Conservation (phyloP, 2,329 filamentous ascomycete species). For the Podosphaera fusca region DNA sequence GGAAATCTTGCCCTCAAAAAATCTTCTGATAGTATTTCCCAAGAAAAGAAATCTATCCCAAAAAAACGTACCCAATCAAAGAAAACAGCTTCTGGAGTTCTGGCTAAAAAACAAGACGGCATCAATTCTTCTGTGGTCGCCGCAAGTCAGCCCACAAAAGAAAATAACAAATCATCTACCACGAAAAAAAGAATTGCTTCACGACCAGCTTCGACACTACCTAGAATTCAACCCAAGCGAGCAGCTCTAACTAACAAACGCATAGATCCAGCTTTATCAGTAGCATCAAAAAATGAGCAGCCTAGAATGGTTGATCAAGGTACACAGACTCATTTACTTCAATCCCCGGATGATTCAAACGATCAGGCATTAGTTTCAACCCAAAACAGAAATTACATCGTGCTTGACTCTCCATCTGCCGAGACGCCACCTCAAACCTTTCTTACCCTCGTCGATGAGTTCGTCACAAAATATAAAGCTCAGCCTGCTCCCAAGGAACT, state of each 20-base stretch:
- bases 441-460: slow-evolving; percentile 7
- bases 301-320: slow-evolving; percentile 12
- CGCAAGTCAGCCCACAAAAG: not conserved
- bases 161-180: not conserved
- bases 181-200: not conserved
- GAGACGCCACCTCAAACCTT: slow-evolving; percentile 7
- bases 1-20: not conserved
- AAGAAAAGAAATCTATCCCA: not conserved
- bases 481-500: slow-evolving; percentile 9
- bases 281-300: slow-evolving; percentile 8
- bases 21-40: no score
- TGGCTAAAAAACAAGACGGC: not conserved
- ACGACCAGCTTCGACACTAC: slow-evolving; percentile 3
- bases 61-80: not conserved
- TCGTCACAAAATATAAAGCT: slow-evolving; percentile 9
- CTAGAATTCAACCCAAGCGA: not conserved
- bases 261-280: slow-evolving; percentile 2
- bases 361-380: not conserved
- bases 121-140: not conserved
- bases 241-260: slow-evolving; percentile 1
- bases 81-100: not conserved
- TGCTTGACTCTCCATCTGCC: not conserved
- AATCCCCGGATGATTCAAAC: not conserved
- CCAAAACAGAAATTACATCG: not conserved
- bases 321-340: slow-evolving; percentile 11